These are phyloP conservation scores for Annulohypoxylon nitens DNA, from an alignment of 495 filamentous ascomycete genomes.

Conservation along the genomic window DNA sequence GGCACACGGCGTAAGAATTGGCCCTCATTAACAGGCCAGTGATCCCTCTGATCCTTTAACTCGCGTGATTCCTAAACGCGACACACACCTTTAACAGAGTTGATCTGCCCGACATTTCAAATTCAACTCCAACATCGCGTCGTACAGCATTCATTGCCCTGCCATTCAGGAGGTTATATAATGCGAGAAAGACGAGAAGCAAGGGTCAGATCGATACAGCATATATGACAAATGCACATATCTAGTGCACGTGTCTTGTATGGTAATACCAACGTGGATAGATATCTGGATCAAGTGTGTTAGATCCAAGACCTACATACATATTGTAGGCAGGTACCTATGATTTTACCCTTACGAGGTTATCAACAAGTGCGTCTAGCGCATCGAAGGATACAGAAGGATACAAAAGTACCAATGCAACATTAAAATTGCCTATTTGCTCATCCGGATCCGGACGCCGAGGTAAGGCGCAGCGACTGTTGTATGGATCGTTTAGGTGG, in stretches of 20 bases:
- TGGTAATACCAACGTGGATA: neutral
- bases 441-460: neutral
- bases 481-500: neutral
- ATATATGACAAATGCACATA: neutral
- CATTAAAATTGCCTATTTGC: neutral
- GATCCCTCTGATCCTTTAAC: neutral
- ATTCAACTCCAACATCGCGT: neutral
- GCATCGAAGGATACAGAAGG: neutral
- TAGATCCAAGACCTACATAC: no score
- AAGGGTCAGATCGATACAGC: neutral
- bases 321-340: neutral
- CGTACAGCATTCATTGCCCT: neutral
- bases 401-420: no score
- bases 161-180: constrained; percentile 10
- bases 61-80: neutral
- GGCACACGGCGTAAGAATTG: constrained; percentile 2
- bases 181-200: neutral
- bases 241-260: no score
- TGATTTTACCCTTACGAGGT: neutral
- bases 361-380: neutral
- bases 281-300: neutral
- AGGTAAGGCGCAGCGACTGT: neutral
- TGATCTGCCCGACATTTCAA: constrained; percentile 8
- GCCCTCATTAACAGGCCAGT: neutral
- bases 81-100: neutral